phyloP scores from a whole-genome alignment of 768 basidiomycete species.

The Auricularia sp. region DNA sequence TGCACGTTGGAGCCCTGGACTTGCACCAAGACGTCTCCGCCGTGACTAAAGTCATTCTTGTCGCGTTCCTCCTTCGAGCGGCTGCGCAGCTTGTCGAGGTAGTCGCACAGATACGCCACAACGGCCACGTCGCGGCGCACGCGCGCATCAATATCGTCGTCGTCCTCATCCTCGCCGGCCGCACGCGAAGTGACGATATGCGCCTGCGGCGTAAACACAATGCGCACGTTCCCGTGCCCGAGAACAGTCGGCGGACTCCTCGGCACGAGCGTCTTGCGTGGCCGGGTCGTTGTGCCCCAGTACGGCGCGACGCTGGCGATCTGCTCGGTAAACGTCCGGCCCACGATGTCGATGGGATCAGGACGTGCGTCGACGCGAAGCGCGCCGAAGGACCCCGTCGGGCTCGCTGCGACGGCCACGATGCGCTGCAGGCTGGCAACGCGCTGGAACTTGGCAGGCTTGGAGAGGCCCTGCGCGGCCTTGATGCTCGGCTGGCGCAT shows the following conservation, averaged over 20 bases:
- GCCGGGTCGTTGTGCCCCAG: slow-evolving; percentile 13
- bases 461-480: slow-evolving; percentile 7
- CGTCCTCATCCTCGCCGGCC: slow-evolving; percentile 16
- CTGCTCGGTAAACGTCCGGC: slow-evolving; percentile 55
- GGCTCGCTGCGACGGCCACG: slow-evolving; percentile 73
- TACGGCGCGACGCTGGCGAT: slow-evolving; percentile 61
- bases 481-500: slow-evolving; percentile 50
- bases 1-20: slow-evolving; percentile 17
- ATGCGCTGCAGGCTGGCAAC: slow-evolving; percentile 80
- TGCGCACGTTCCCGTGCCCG: slow-evolving; percentile 15
- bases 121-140: slow-evolving; percentile 27
- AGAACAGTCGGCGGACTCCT: not conserved
- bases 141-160: slow-evolving; percentile 30
- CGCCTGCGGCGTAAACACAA: slow-evolving; percentile 16
- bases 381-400: slow-evolving; percentile 81
- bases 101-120: not conserved
- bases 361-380: slow-evolving; percentile 65
- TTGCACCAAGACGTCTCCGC: slow-evolving; percentile 11
- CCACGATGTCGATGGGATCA: slow-evolving; percentile 41
- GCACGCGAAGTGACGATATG: slow-evolving; percentile 11
- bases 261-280: not conserved
- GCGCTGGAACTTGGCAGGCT: slow-evolving; percentile 58
- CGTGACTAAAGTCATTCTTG: not conserved
- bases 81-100: not conserved
- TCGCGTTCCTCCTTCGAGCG: not conserved